Evolutionary conservation across 768 basidiomycete species (phyloP), one percentile per base, ranked within the genome.

Genomic region (Podaxis sp.): DNA sequence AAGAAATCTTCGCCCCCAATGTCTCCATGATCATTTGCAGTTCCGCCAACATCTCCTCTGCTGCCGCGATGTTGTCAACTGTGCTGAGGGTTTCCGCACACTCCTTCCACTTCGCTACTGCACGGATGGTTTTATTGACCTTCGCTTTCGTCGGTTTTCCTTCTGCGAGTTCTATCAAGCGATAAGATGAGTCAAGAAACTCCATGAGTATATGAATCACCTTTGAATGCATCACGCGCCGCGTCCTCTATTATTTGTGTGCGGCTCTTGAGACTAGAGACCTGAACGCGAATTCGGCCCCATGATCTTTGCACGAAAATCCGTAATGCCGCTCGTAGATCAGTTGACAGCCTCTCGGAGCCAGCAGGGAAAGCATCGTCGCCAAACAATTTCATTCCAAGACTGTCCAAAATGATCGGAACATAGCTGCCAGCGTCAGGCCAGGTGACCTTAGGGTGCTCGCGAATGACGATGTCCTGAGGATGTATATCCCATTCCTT

Each of bases 401-500:
- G 38, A 41, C 38, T 27, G n/a, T 57, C 55, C 8, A 57, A 22
- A 19, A 58, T 33, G 4, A 49, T 19, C 1, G 41, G 27, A 15
- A 58, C 24, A 37, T 58, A 58, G 29, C 5, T 27, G 25, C 47
- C 27, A 9, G 57, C 24, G 25, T 15, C 13, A 2, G 57, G 57
- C 57, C 57, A 58, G 57, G 22, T 24, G 11, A 5, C 3, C 29
- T 37, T 22, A 25, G 54, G 25, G 22, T 46, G 2, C 17, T 52
- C 40, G 17, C 40, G 54, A 7, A 36, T 24, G 12, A 65, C 43
- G 11, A 69, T 51, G 8, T 52, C 38, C 13, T 62, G 19, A 2
- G 67, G 67, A 47, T 68, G 69, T 27, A 67, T 38, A 11, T 61
- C 59, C 4, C 40, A 19, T 1, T 62, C 64, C 7, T 47, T 56